These are phyloP conservation scores for Citrus hindsii DNA, from an alignment of 345 rosid species.

Conservation along the genomic window DNA sequence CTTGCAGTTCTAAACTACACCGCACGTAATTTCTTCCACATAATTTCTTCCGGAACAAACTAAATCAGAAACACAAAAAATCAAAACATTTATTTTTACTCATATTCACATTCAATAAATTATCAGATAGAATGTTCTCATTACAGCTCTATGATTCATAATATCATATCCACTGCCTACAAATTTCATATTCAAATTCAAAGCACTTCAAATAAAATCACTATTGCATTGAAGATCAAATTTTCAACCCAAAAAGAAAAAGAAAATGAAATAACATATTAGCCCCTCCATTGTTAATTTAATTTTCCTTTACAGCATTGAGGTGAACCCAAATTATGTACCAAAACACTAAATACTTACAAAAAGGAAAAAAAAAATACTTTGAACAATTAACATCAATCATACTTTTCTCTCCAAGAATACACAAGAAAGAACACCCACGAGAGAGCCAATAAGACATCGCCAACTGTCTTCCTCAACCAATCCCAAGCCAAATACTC, in stretches of 20 bases:
- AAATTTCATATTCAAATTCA: background rate
- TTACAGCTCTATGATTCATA: background rate
- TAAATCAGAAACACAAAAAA: background rate
- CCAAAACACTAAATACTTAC: background rate
- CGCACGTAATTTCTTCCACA: background rate
- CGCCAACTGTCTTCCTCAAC: constrained; percentile 54
- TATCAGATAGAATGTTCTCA: background rate
- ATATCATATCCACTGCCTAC: background rate
- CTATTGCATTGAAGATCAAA: background rate
- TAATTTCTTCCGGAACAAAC: too few relatives aligned
- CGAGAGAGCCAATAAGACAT: constrained; percentile 50
- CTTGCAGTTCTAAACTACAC: background rate
- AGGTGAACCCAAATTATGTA: background rate
- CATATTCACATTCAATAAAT: background rate
- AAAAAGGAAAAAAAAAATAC: background rate
- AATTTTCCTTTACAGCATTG: background rate
- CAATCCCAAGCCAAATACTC: constrained; percentile 66
- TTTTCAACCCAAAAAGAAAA: background rate
- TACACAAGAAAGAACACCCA: constrained; percentile 66
- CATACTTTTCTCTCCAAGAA: constrained; percentile 80
- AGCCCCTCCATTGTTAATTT: background rate
- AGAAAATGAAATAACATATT: background rate
- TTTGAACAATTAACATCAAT: constrained; percentile 20
- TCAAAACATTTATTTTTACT: background rate
- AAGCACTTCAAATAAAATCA: background rate